Evolutionary conservation across 805 yeast species (phyloP), one percentile per base, ranked within the genome.

Genomic region (Zygosaccharomyces siamensis): DNA sequence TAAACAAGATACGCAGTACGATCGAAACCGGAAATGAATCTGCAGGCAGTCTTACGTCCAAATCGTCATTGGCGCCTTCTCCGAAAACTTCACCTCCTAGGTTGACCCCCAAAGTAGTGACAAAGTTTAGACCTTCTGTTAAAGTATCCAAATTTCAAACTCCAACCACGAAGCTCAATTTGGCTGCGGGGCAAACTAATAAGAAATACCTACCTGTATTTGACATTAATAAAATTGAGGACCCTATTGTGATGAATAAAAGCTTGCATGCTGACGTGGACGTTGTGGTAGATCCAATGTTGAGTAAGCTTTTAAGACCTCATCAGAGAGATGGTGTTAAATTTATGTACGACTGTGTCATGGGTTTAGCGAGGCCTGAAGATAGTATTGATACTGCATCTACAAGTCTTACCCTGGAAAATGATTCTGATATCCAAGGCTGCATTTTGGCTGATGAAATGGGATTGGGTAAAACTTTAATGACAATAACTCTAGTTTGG

Each of bases 401-500:
- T 2, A 50, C 51, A 26, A 49, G 60, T 27, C 7, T 54, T 2
- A 18, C 54, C 12, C 44, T 61, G 23, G 63, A 64, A 14, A 46
- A 51, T 7, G 66, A 64, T 46, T 48, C 58, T 6, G 64, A 60
- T 40, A 55, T 67, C 14, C 57, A 68, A 38, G 98, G 99, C 0
- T 90, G 92, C 2, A 68, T 93, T 4, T 66, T 93, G 38, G 99
- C 99, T 0, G 99, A 93, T 66, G 98, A 92, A 58, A 93, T 93
- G 99, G 99, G 99, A 0, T 71, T 93, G 14, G 97, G 97, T 2
- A 86, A 86, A 59, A 90, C 98, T 0, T 67, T 93, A 37, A 90
- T 84, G 78, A 80, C 97, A 0, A 92, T 93, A 5, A 62, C 95
- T 0, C 64, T 89, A 36, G 75, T 92, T 3, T 89, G 96, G 95